Evolutionary conservation across 1,139 yeast species (phyloP).

Genomic region (Taiozyma onychis): DNA sequence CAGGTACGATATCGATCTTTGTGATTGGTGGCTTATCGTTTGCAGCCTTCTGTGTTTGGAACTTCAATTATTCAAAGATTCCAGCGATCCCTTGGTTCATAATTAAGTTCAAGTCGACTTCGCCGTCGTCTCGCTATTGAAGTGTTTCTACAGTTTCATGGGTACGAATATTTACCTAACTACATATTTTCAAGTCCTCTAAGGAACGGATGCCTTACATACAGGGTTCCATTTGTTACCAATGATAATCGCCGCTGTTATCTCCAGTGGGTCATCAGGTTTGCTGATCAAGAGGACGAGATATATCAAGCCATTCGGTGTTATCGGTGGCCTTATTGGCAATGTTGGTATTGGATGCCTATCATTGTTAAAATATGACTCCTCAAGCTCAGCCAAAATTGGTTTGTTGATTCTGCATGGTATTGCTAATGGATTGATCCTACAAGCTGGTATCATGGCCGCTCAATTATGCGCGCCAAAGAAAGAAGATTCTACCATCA

Average conservation of each 20-base stretch:
- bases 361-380: conserved; percentile 34
- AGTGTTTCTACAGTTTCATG: conserved; percentile 42
- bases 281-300: conserved; percentile 41
- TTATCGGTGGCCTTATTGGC: conserved; percentile 39
- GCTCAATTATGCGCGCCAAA: conserved; percentile 53
- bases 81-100: conserved; percentile 45
- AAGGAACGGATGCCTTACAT: conserved; percentile 39
- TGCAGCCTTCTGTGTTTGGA: conserved; percentile 40
- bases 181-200: conserved; percentile 54
- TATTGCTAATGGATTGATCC: conserved; percentile 45
- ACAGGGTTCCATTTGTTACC: conserved; percentile 59
- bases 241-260: conserved; percentile 44
- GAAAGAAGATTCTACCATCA: conserved; percentile 43
- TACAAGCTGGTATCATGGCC: conserved; percentile 49
- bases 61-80: conserved; percentile 37
- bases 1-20: conserved; percentile 49
- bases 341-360: conserved; percentile 51
- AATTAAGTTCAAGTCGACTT: conserved; percentile 25
- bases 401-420: conserved; percentile 54
- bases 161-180: conserved; percentile 40
- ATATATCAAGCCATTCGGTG: conserved; percentile 41
- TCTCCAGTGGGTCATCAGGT: conserved; percentile 44
- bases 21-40: conserved; percentile 46
- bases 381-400: conserved; percentile 36
- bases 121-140: conserved; percentile 34